Base-by-base conservation (phyloP, 1,284 basidiomycete genomes). In the Pseudomicrostroma phylloplanum region DNA sequence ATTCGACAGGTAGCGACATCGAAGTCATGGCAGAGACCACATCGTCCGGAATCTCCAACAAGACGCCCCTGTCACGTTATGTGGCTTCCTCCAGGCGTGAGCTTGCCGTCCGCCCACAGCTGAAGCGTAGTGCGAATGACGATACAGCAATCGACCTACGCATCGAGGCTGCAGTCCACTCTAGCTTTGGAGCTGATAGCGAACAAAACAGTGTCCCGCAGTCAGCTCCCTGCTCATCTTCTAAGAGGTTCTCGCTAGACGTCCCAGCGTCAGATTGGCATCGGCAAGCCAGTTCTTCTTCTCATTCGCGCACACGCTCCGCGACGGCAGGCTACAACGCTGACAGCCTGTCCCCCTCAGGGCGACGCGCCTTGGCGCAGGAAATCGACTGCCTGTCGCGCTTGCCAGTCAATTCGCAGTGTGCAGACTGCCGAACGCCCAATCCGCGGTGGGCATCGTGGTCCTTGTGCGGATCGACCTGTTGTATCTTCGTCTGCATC, bases 401-500 rank as follows among this genome's bases (percentile, higher is more conserved):
- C 36, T 40, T 69, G 55, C 72, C 77, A 0, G 76, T 73, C 54
- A 83, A 83, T 62, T 62, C 64, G 17, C 66, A 53, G 8, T 83
- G 83, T 60, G 82, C 82, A 7, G 83, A 83, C 70, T 83, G 83
- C 66, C 75, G 77, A 1, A 77, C 73, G 13, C 67, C 70, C 15
- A 72, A 76, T 17, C 82, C 83, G 1, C 80, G 70, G 8, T 81
- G 80, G 80, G 78, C 80, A 6, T 79, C 77, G 1, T 80, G 75
- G 74, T 72, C 67, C 21, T 62, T 83, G 62, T 81, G 81, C 43
- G 61, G 61, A 17, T 62, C 68, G 62, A 62, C 71, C 1, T 69
- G 71, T 56, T 73, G 71, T 63, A 78, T 83, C 63, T 83, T 83
- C 62, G 71, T 84, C 55, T 84, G 83, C 71, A 84, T 84, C 51